phyloP scores from a whole-genome alignment of 1,284 basidiomycete genomes.

The Hemileia vastatrix region DNA sequence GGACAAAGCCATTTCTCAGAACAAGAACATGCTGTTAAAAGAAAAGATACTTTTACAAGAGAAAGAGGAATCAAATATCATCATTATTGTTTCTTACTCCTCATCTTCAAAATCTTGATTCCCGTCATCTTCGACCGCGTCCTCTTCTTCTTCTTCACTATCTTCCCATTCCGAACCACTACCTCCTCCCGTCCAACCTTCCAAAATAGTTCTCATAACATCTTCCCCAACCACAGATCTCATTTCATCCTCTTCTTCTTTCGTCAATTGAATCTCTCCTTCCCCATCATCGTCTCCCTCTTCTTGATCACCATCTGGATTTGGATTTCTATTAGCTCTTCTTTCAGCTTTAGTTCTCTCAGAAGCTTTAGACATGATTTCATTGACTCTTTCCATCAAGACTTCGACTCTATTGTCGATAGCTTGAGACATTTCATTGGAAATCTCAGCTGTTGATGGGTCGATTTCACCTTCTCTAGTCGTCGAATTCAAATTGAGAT shows the following conservation, averaged over 20 bases:
- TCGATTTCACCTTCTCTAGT: neutral
- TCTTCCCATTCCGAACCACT: conserved; percentile 4
- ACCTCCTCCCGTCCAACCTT: neutral
- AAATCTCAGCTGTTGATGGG: conserved; percentile 2
- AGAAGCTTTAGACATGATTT: neutral
- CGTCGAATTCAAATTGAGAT: neutral
- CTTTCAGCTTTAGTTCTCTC: conserved; percentile 15
- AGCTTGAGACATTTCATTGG: neutral
- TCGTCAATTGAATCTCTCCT: neutral
- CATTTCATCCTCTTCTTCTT: too few relatives aligned
- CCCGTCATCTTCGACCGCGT: conserved; percentile 22
- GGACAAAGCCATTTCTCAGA: too few relatives aligned
- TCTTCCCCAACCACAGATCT: neutral
- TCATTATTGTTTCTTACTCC: conserved; percentile 10
- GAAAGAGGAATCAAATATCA: too few relatives aligned
- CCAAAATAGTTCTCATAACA: neutral
- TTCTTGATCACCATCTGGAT: conserved; percentile 14
- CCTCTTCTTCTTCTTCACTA: conserved; percentile 7
- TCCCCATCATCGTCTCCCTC: conserved; percentile 25
- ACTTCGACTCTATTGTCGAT: neutral
- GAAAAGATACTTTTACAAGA: too few relatives aligned
- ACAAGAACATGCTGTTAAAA: too few relatives aligned
- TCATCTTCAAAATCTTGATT: conserved; percentile 17
- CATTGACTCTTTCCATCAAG: neutral
- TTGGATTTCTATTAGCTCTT: conserved; percentile 22